Evolutionary conservation across 2,329 filamentous ascomycete species (phyloP).

Genomic region (Monilinia aucupariae): DNA sequence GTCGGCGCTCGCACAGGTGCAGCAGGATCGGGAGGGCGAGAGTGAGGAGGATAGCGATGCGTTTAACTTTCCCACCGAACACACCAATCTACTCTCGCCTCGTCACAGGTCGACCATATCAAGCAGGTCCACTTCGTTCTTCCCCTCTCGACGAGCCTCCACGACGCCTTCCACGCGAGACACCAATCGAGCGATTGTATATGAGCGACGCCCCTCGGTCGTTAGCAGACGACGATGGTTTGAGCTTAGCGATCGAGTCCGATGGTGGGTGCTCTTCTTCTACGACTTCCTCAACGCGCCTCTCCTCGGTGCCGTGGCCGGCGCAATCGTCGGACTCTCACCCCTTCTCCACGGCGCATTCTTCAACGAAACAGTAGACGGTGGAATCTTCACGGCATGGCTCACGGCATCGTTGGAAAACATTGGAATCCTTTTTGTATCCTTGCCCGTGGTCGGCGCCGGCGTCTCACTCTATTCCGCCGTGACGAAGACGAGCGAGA

Average conservation of each 20-base stretch:
- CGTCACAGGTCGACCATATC: constrained; percentile 14
- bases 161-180: constrained; percentile 15
- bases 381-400: constrained; percentile 63
- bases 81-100: constrained; percentile 46
- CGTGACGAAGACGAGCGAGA: constrained; percentile 43
- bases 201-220: constrained; percentile 30
- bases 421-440: constrained; percentile 58
- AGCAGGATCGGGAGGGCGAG: constrained; percentile 20
- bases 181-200: constrained; percentile 5
- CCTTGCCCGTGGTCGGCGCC: constrained; percentile 59
- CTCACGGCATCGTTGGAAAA: constrained; percentile 57
- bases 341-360: constrained; percentile 56
- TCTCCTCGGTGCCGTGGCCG: constrained; percentile 53
- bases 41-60: constrained; percentile 24
- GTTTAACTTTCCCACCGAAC: constrained; percentile 33
- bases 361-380: constrained; percentile 51
- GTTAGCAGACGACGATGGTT: constrained; percentile 31
- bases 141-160: constrained; percentile 28
- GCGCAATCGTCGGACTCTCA: constrained; percentile 53
- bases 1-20: constrained; percentile 22
- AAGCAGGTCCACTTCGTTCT: constrained; percentile 29
- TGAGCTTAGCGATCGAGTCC: constrained; percentile 28
- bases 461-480: constrained; percentile 59
- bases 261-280: constrained; percentile 37
- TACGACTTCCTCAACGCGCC: constrained; percentile 55